phyloP scores from a whole-genome alignment of 2,329 filamentous ascomycete genomes.

The Penicillium sumatraense region DNA sequence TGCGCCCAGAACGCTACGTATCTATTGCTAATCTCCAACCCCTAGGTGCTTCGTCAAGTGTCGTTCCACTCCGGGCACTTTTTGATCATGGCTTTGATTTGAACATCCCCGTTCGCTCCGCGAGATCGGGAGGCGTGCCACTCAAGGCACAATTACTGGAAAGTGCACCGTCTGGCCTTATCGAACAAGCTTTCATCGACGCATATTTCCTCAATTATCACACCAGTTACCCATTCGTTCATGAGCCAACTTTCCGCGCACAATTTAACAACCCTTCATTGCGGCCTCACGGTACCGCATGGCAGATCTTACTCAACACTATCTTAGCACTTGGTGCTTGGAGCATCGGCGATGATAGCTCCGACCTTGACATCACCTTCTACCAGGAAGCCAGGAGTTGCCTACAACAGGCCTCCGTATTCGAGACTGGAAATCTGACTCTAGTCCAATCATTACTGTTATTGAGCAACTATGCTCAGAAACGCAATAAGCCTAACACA shows the following conservation, averaged over 20 bases:
- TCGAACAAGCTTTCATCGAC: constrained; percentile 49
- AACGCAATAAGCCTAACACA: constrained; percentile 56
- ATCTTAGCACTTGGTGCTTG: constrained; percentile 52
- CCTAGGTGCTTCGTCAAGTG: constrained; percentile 41
- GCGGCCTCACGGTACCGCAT: constrained; percentile 46
- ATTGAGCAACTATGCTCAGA: constrained; percentile 56
- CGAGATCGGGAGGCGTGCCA: constrained; percentile 36
- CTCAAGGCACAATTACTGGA: constrained; percentile 44
- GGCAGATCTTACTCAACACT: constrained; percentile 53
- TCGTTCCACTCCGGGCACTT: constrained; percentile 43
- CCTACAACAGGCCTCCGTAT: constrained; percentile 50
- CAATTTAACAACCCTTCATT: constrained; percentile 52
- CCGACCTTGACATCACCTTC: constrained; percentile 50
- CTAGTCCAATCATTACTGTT: constrained; percentile 54
- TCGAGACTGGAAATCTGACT: constrained; percentile 55
- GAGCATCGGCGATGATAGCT: constrained; percentile 46
- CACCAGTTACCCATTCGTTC: constrained; percentile 52
- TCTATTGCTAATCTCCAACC: neutral
- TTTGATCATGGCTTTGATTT: constrained; percentile 46
- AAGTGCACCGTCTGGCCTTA: constrained; percentile 42
- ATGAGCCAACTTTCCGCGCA: constrained; percentile 53
- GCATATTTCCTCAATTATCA: constrained; percentile 55
- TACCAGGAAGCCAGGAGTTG: constrained; percentile 53
- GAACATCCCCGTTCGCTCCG: constrained; percentile 38
- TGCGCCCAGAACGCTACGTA: too few relatives aligned